Conservation (phyloP, 441 rosid species). For the Gossypium schwendimanii region DNA sequence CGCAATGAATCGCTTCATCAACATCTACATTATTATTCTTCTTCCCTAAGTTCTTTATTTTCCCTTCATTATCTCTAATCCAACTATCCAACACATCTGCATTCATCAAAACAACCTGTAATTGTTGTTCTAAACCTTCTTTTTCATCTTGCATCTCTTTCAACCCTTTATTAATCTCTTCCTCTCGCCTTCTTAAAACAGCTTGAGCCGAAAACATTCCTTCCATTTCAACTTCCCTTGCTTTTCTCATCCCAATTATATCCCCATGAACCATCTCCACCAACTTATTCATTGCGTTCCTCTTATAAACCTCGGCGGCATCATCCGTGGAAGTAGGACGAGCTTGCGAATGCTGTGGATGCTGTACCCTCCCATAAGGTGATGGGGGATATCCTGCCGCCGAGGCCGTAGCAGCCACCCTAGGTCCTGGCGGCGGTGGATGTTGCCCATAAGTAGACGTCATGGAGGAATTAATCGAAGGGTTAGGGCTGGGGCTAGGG, state of each 20-base stretch:
- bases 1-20: slow-evolving; percentile 55
- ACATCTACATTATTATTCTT: slow-evolving; percentile 35
- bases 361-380: slow-evolving; percentile 37
- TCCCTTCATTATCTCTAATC: slow-evolving; percentile 66
- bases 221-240: slow-evolving; percentile 76
- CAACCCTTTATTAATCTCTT: slow-evolving; percentile 52
- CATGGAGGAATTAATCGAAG: slow-evolving; percentile 14
- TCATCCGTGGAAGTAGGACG: slow-evolving; percentile 55
- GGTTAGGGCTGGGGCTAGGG: neutral
- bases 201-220: slow-evolving; percentile 61
- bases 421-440: slow-evolving; percentile 13
- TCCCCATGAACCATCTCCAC: slow-evolving; percentile 74
- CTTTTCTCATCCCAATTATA: slow-evolving; percentile 52
- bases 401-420: slow-evolving; percentile 23
- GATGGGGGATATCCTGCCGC: slow-evolving; percentile 39
- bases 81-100: slow-evolving; percentile 59
- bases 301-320: slow-evolving; percentile 57
- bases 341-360: slow-evolving; percentile 35
- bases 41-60: slow-evolving; percentile 21
- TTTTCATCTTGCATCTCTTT: slow-evolving; percentile 75
- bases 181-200: slow-evolving; percentile 59
- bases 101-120: slow-evolving; percentile 84
- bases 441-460: slow-evolving; percentile 31
- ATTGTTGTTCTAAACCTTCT: slow-evolving; percentile 74
- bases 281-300: slow-evolving; percentile 63